These are phyloP conservation scores for Malania oleifera DNA, from an alignment of 164 flowering plant species.

Conservation along the genomic window DNA sequence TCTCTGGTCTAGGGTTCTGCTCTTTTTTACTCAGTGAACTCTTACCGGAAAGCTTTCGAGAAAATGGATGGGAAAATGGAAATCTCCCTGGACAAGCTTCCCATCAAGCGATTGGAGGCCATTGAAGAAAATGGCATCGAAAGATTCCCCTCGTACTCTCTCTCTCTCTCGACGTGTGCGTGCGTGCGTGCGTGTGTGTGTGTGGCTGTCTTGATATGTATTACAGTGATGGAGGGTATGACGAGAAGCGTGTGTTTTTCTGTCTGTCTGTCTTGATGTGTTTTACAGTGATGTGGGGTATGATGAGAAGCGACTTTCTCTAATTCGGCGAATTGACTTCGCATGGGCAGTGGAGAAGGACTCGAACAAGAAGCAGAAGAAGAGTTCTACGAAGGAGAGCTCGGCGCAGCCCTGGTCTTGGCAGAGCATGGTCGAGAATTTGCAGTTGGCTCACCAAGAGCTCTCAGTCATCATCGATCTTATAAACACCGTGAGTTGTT, in stretches of 20 bases:
- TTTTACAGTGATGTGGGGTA: constrained; percentile 53
- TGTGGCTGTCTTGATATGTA: too few species aligned
- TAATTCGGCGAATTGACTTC: constrained; percentile 78
- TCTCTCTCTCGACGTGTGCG: neutral
- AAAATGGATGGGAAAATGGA: constrained; percentile 46
- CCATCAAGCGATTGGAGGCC: constrained; percentile 69
- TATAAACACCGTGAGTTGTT: constrained; percentile 59
- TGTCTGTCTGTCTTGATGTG: neutral
- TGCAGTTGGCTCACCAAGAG: constrained; percentile 88
- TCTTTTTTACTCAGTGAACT: neutral
- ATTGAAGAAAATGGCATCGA: constrained; percentile 85
- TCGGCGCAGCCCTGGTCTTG: constrained; percentile 61
- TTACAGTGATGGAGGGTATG: too few species aligned
- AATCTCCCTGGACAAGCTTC: constrained; percentile 89
- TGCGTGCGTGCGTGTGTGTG: neutral
- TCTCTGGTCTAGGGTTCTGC: constrained; percentile 1
- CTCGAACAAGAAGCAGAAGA: constrained; percentile 66
- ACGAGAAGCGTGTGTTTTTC: too few species aligned
- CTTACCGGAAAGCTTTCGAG: constrained; percentile 8
- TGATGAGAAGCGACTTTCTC: constrained; percentile 76
- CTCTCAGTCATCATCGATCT: constrained; percentile 87
- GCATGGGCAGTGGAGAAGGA: constrained; percentile 85
- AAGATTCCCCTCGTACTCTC: constrained; percentile 59
- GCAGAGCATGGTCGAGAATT: constrained; percentile 83
- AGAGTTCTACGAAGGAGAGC: constrained; percentile 40